Percentiles rank a stretch among this genome's conserved stretches.
Conservation (phyloP, 805 yeast species). For the Brettanomyces custersianus region DNA sequence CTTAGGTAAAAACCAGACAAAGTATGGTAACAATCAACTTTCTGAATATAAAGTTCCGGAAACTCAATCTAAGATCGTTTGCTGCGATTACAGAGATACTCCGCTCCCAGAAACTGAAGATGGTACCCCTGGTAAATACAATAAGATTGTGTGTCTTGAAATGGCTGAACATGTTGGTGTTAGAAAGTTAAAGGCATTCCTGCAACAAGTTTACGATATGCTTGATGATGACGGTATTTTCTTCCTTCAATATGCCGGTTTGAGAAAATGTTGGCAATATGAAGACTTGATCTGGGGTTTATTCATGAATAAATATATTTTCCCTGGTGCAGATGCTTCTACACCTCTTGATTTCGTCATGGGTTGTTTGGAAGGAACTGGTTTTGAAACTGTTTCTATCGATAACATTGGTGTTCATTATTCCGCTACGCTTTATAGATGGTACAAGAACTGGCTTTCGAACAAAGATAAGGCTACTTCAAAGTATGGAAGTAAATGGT, state of each 20-base stretch:
- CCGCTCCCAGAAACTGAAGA: constrained; percentile 52
- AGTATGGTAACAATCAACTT: constrained; percentile 73
- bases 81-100: constrained; percentile 86
- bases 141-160: constrained; percentile 85
- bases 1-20: constrained; percentile 82
- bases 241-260: constrained; percentile 81
- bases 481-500: constrained; percentile 87
- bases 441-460: constrained; percentile 92
- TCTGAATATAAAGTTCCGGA: constrained; percentile 56
- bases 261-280: constrained; percentile 89
- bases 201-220: constrained; percentile 75
- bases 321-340: constrained; percentile 97
- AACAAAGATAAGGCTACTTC: constrained; percentile 67
- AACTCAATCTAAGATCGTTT: constrained; percentile 68
- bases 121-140: constrained; percentile 42
- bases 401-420: constrained; percentile 92
- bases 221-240: constrained; percentile 88
- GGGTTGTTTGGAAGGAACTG: constrained; percentile 68
- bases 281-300: constrained; percentile 92
- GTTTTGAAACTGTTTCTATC: constrained; percentile 74
- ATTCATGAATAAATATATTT: constrained; percentile 91
- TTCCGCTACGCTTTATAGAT: constrained; percentile 84
- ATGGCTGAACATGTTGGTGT: constrained; percentile 97
- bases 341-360: constrained; percentile 84
- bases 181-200: constrained; percentile 67